Percentiles rank a stretch among this genome's conserved stretches.
These are phyloP conservation scores for Exsudoporus frostii DNA, from an alignment of 768 basidiomycete genomes.

Conservation along the genomic window DNA sequence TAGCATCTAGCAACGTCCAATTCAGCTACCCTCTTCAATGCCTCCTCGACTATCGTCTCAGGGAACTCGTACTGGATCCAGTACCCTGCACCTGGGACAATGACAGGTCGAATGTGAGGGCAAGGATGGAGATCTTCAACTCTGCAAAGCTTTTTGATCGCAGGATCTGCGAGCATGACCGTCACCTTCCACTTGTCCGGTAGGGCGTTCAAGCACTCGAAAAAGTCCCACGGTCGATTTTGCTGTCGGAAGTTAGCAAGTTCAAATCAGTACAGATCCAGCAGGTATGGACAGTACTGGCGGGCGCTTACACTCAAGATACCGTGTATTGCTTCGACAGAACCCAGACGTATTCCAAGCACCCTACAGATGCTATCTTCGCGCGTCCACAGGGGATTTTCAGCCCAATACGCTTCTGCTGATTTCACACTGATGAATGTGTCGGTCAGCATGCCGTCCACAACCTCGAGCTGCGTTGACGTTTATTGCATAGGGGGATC, in stretches of 20 bases:
- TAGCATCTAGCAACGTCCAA: neutral
- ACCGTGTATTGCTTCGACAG: neutral
- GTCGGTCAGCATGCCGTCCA: too few relatives aligned
- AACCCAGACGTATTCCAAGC: conserved; percentile 12
- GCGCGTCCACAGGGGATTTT: conserved; percentile 17
- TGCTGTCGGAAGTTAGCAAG: conserved; percentile 2
- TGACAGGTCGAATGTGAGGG: conserved; percentile 6
- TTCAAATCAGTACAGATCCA: neutral
- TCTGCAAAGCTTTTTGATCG: neutral
- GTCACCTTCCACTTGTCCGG: conserved; percentile 15
- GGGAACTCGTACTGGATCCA: conserved; percentile 29
- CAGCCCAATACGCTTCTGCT: neutral
- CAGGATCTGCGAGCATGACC: conserved; percentile 20
- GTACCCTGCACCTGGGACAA: conserved; percentile 18
- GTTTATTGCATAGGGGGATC: too few relatives aligned
- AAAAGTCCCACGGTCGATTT: conserved; percentile 19
- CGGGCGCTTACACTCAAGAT: conserved; percentile 3
- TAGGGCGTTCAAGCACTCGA: neutral
- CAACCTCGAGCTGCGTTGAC: too few relatives aligned
- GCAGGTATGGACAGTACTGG: neutral
- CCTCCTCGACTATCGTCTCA: conserved; percentile 17
- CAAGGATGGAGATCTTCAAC: conserved; percentile 14
- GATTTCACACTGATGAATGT: too few relatives aligned
- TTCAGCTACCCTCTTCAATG: conserved; percentile 12
- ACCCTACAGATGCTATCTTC: conserved; percentile 5